Base-by-base conservation (phyloP, 495 filamentous ascomycete species). In the Diplogelasinospora grovesii region DNA sequence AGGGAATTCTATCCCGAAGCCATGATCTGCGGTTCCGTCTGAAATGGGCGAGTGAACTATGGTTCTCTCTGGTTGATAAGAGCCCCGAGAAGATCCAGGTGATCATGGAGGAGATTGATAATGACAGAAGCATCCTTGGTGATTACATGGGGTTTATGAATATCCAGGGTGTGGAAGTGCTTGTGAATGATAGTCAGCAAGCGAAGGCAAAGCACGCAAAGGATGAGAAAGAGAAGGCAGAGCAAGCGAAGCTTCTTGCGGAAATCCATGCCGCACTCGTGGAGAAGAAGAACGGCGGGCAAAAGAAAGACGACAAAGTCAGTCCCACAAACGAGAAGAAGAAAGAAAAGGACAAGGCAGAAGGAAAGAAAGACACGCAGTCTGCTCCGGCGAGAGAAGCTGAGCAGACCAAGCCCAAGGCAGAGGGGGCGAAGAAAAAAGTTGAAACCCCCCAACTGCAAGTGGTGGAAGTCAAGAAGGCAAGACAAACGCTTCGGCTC, bases 51-150 rank as follows among this genome's bases (percentile, higher is more conserved):
- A 30, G 36, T 3, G 34, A 39, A 25, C 3, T 57, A 15, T 57
- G 47, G 46, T 57, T 50, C 23, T 48, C 54, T 0, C 24, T 53
- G 7, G 45, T 57, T 4, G 47, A 53, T 22, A 53, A 29, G 41
- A 50, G 33, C 31, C 50, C 54, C 2, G 49, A 51, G 7, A 57
- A 57, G 39, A 40, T 53, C 25, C 33, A 57, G 36, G 34, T 20
- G 13, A 35, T 57, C 36, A 50, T 57, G 38, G 41, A 57, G 3
- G 50, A 57, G 3, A 57, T 57, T 13, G 49, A 57, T 5, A 16
- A 39, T 8, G 44, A 53, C 15, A 21, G 34, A 11, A 18, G 18
- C 11, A 16, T 39, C 3, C 30, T 57, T 5, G 30, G 32, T n/a
- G 31, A 49, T 36, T 57, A 43, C 23, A 13, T 57, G 6, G 16